Evolutionary conservation across 768 basidiomycete species (phyloP), one percentile per base, ranked within the genome.

Genomic region (Royoungia palumana): DNA sequence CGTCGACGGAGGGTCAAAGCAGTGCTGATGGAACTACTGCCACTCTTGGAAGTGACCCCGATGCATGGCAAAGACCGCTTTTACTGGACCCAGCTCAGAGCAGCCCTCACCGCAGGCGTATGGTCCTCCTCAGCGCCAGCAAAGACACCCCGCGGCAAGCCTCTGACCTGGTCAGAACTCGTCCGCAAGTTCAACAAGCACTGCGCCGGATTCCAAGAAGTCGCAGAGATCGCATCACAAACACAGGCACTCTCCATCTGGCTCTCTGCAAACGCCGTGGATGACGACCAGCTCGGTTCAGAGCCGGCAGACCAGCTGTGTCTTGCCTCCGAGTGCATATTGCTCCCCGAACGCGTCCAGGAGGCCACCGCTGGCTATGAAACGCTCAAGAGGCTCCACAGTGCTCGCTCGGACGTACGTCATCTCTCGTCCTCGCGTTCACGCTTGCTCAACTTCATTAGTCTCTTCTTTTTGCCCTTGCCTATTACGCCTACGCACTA

Each of bases 121-220:
- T 94, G 91, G 91, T 69, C 80, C 13, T 70, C 83, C 6, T 53
- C 69, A 3, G 63, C 64, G 22, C 88, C 89, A 0, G 86, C 84
- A 5, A 86, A 76, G 55, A 69, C 78, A 1, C 75, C 75, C 25
- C 78, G 79, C 25, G 84, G 78, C 0, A 16, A 32, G 28, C 56
- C 65, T 5, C 64, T 93, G 14, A 71, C 82, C 11, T 94, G 91
- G 91, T 73, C 82, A 2, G 86, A 89, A 60, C 78, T 93, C 12
- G 68, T 93, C 35, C 79, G 88, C 55, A 94, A 94, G 68, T 91
- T 89, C 71, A 83, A 87, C 64, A 94, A 94, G 55, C 91, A 94
- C 56, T 86, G 84, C 59, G 66, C 65, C 6, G 83, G 84, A 0
- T 81, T 75, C 56, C 58, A 65, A 51, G 82, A 83, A 49, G 71